A percentile compares a stretch with the other conserved stretches of the same genome.
Conservation (phyloP, 106 monocot genomes). For the Chionographis japonica region DNA sequence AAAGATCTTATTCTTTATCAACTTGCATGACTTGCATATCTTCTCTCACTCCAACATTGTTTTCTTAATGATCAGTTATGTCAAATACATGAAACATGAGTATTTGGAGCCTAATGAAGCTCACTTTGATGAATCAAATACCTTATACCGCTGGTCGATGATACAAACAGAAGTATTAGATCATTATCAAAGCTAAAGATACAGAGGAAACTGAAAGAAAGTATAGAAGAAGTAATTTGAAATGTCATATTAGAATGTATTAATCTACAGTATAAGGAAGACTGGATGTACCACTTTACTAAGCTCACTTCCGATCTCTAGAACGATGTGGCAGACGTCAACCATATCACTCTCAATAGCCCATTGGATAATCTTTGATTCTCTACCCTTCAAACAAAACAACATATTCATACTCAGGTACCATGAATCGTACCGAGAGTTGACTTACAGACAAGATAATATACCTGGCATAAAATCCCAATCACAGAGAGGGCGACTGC, state of each 20-base stretch:
- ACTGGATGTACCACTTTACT: slow-evolving; percentile 40
- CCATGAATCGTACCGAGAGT: not conserved
- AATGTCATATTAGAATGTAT: not conserved
- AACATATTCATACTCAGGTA: not conserved
- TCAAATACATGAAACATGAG: too few relatives aligned
- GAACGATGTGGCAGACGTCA: slow-evolving; percentile 26
- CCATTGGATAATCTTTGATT: slow-evolving; percentile 35
- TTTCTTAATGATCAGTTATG: too few relatives aligned
- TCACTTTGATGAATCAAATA: too few relatives aligned
- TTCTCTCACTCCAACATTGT: too few relatives aligned
- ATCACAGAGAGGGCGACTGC: slow-evolving; percentile 49
- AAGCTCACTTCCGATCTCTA: slow-evolving; percentile 41
- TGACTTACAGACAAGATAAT: slow-evolving; percentile 1
- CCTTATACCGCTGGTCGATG: too few relatives aligned
- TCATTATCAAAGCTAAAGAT: too few relatives aligned
- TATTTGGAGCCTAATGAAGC: too few relatives aligned
- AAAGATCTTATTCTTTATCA: too few relatives aligned
- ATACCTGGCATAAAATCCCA: slow-evolving; percentile 64
- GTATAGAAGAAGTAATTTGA: not conserved
- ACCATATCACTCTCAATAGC: slow-evolving; percentile 35
- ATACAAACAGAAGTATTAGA: too few relatives aligned
- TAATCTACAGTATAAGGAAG: not conserved
- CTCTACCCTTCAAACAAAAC: slow-evolving; percentile 28
- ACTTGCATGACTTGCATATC: too few relatives aligned
- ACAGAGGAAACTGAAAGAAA: not conserved